phyloP scores from a whole-genome alignment of 2,329 filamentous ascomycete species.

The Zalaria sp. region DNA sequence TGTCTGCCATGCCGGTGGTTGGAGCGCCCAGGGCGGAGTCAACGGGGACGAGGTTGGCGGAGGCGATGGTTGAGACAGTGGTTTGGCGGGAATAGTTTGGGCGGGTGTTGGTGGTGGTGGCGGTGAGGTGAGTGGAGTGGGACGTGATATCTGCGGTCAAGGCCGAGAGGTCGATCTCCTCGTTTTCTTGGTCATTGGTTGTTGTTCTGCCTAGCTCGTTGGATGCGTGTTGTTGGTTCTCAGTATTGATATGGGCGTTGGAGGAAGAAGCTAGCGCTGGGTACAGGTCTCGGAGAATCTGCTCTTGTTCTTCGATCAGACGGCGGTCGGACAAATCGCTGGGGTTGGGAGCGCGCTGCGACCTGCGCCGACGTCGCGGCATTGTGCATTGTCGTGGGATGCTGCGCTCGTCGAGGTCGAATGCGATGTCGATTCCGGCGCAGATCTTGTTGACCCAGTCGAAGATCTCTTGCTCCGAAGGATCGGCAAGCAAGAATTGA shows the following conservation, averaged over 20 bases:
- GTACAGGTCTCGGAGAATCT: constrained; percentile 31
- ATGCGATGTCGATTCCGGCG: constrained; percentile 59
- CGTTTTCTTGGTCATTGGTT: constrained; percentile 14
- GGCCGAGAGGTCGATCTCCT: constrained; percentile 19
- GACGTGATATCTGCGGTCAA: constrained; percentile 15
- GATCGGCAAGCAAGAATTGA: constrained; percentile 56
- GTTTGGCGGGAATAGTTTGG: constrained; percentile 11
- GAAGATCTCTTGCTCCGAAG: constrained; percentile 50
- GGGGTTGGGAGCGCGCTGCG: constrained; percentile 12
- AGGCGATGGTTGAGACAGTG: constrained; percentile 13
- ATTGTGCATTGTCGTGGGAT: constrained; percentile 30
- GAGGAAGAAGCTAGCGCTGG: constrained; percentile 13
- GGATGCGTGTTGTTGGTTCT: neutral
- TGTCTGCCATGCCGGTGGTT: neutral
- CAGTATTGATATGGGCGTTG: neutral
- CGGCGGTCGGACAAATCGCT: constrained; percentile 20
- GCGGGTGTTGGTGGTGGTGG: constrained; percentile 1
- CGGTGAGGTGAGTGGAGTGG: neutral
- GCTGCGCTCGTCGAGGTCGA: constrained; percentile 53
- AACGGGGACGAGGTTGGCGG: constrained; percentile 7
- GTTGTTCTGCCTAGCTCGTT: neutral
- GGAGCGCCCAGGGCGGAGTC: neutral
- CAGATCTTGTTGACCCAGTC: constrained; percentile 55
- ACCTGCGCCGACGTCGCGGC: constrained; percentile 24
- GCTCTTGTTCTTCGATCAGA: constrained; percentile 33